phyloP scores from a whole-genome alignment of 495 filamentous ascomycete genomes.

The Hyaloscypha hepaticicola region DNA sequence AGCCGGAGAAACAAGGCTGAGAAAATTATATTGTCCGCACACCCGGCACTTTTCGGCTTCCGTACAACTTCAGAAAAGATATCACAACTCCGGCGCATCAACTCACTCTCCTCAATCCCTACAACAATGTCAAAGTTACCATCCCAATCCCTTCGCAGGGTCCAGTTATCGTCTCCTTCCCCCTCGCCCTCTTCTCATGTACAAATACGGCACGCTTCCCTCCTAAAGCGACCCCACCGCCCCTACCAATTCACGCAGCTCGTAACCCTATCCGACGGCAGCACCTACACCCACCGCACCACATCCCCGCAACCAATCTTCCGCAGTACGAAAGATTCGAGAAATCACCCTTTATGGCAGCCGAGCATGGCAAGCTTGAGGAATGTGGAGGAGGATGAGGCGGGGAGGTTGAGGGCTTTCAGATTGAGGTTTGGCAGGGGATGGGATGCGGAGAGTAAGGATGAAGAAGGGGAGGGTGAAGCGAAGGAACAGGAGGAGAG shows the following conservation, averaged over 20 bases:
- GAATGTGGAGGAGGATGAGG: conserved; percentile 94
- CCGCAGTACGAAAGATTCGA: conserved; percentile 75
- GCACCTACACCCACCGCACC: conserved; percentile 82
- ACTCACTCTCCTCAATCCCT: background rate
- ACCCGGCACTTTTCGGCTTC: background rate
- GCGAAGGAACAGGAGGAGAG: conserved; percentile 19
- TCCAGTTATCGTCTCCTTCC: background rate
- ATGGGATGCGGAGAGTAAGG: conserved; percentile 58
- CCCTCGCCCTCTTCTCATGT: conserved; percentile 15
- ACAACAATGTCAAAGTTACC: background rate
- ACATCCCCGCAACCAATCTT: conserved; percentile 80
- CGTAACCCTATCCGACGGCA: conserved; percentile 89
- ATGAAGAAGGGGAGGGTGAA: conserved; percentile 26
- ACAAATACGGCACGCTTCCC: conserved; percentile 75
- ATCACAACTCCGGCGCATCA: background rate
- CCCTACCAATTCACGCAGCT: conserved; percentile 98
- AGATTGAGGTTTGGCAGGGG: conserved; percentile 76
- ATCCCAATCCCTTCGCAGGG: background rate
- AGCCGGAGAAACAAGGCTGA: background rate
- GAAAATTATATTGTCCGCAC: conserved; percentile 6
- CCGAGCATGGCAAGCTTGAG: conserved; percentile 71
- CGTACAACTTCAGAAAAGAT: conserved; percentile 4
- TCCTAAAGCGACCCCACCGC: conserved; percentile 80
- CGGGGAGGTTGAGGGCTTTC: conserved; percentile 84
- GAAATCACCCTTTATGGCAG: conserved; percentile 90